Evolutionary conservation across 345 rosid genomes (phyloP).

Genomic region (Rhodamnia rubescens): DNA sequence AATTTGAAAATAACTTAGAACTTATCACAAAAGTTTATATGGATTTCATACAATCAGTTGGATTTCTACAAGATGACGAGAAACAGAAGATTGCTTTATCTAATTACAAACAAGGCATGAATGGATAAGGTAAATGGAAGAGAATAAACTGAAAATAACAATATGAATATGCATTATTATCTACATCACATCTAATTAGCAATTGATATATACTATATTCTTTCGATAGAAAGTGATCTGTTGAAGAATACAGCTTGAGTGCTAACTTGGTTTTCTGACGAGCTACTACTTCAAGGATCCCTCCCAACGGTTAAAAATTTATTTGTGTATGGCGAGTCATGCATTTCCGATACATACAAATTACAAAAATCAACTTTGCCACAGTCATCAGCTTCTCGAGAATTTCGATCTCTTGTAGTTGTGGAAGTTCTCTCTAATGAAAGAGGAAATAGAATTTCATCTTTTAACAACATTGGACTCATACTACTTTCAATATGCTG

Average conservation of each 20-base stretch:
- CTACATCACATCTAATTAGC: too few relatives aligned
- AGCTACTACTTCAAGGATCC: fast-evolving
- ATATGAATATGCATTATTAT: background rate
- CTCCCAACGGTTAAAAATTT: fast-evolving
- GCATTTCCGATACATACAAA: fast-evolving
- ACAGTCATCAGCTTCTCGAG: fast-evolving
- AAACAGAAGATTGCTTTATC: background rate
- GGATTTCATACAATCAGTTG: background rate
- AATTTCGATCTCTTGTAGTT: fast-evolving
- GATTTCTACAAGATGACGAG: background rate
- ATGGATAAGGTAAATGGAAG: background rate
- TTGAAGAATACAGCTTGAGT: background rate
- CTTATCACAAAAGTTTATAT: background rate
- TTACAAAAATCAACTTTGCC: background rate
- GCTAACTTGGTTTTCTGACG: too few relatives aligned
- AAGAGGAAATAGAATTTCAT: background rate
- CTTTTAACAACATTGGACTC: fast-evolving
- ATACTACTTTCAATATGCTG: background rate
- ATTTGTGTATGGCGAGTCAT: fast-evolving
- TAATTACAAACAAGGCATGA: background rate
- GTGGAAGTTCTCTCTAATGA: background rate
- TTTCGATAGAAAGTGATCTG: background rate
- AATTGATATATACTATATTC: background rate
- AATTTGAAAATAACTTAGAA: background rate
- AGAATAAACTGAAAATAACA: background rate